Conservation (phyloP, 176 grass and related monocot genomes). For the Aegilops tauschii region DNA sequence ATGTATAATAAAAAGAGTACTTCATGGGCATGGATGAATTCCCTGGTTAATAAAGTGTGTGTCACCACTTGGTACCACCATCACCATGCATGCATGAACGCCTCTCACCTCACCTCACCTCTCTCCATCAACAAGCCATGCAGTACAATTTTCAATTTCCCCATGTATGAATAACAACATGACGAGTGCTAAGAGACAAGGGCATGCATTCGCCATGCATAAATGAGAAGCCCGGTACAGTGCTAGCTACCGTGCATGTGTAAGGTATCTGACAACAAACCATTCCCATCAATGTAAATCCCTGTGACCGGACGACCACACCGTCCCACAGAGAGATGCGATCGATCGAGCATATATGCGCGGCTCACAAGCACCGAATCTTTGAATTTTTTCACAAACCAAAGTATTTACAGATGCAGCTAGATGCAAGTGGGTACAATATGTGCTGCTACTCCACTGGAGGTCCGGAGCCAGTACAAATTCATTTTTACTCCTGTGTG, state of each 20-base stretch:
- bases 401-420: background rate
- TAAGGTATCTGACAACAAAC: constrained; percentile 43
- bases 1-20: no score
- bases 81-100: background rate
- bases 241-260: constrained; percentile 35
- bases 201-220: constrained; percentile 31
- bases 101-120: background rate
- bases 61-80: constrained; percentile 43
- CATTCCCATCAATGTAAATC: constrained; percentile 51
- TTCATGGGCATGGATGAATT: background rate
- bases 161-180: constrained; percentile 32
- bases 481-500: background rate
- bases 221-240: constrained; percentile 44
- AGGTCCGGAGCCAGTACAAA: background rate
- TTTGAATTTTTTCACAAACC: background rate
- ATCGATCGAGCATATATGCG: background rate
- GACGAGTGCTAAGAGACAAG: constrained; percentile 57
- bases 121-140: constrained; percentile 10
- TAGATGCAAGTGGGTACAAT: background rate
- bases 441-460: background rate
- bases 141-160: constrained; percentile 5
- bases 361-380: background rate
- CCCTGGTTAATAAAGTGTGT: constrained; percentile 38
- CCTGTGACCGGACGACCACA: background rate
- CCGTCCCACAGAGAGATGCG: background rate